These are phyloP conservation scores for Candida tetrigidarum DNA, from an alignment of 1,139 yeast species.

Conservation along the genomic window DNA sequence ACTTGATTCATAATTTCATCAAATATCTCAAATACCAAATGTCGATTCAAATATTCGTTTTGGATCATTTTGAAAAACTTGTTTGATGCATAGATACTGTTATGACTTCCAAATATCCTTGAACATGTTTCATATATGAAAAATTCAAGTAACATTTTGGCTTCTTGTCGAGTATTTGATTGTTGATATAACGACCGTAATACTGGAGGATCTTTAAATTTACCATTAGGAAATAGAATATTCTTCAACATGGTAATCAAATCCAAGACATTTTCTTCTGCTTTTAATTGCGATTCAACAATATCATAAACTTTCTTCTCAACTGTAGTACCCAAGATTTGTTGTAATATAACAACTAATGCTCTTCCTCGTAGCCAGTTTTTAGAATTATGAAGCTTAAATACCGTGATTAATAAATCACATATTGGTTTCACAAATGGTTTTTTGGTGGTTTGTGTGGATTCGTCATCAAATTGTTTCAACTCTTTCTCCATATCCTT, in stretches of 20 bases:
- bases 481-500: slow-evolving; percentile 49
- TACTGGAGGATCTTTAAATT: slow-evolving; percentile 47
- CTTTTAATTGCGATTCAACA: slow-evolving; percentile 34
- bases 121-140: slow-evolving; percentile 70
- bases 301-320: slow-evolving; percentile 66
- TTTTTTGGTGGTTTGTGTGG: slow-evolving; percentile 20
- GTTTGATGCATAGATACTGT: slow-evolving; percentile 64
- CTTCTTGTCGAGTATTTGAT: slow-evolving; percentile 57
- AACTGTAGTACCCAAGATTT: slow-evolving; percentile 84
- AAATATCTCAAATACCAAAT: slow-evolving; percentile 60
- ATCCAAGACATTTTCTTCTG: slow-evolving; percentile 55
- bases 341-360: slow-evolving; percentile 78
- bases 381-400: slow-evolving; percentile 66
- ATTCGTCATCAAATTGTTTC: slow-evolving; percentile 39
- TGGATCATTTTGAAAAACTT: slow-evolving; percentile 71
- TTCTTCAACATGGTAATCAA: slow-evolving; percentile 46
- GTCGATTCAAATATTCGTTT: slow-evolving; percentile 70
- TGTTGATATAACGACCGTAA: slow-evolving; percentile 57
- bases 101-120: slow-evolving; percentile 73
- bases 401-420: slow-evolving; percentile 71
- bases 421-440: slow-evolving; percentile 80
- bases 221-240: slow-evolving; percentile 70
- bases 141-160: slow-evolving; percentile 56
- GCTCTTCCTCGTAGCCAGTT: slow-evolving; percentile 90
- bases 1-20: slow-evolving; percentile 29